Percentiles rank a stretch among this genome's conserved stretches.
Evolutionary conservation across 768 basidiomycete genomes (phyloP).

Genomic region (Boletus reticulatus): DNA sequence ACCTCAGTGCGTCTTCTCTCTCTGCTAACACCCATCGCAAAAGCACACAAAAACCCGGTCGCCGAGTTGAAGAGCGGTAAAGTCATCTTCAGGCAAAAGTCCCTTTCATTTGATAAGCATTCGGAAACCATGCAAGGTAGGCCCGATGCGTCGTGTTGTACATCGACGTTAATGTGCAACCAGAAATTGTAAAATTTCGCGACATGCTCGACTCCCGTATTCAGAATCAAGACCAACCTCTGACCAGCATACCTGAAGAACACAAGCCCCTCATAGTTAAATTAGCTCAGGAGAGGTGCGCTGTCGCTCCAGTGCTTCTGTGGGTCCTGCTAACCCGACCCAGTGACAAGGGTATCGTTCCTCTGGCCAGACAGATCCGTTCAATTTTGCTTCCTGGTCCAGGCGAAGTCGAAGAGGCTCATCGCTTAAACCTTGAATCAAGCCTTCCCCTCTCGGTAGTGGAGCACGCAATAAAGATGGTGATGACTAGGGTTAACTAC

Average conservation of each 20-base stretch:
- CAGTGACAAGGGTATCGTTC: constrained; percentile 70
- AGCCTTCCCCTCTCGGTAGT: constrained; percentile 47
- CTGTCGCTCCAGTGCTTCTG: not conserved
- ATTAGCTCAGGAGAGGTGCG: constrained; percentile 81
- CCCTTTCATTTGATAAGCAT: constrained; percentile 69
- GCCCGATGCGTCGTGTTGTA: constrained; percentile 11
- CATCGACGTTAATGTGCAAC: not conserved
- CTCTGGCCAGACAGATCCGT: constrained; percentile 68
- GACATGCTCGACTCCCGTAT: constrained; percentile 62
- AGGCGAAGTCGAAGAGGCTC: constrained; percentile 50
- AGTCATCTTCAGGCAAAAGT: constrained; percentile 73
- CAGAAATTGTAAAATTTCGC: constrained; percentile 78
- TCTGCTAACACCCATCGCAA: constrained; percentile 20
- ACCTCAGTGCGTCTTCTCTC: not conserved
- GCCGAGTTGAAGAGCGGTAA: constrained; percentile 78
- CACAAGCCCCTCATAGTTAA: constrained; percentile 77
- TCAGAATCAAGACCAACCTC: constrained; percentile 44
- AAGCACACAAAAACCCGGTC: constrained; percentile 41
- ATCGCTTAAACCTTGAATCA: constrained; percentile 33
- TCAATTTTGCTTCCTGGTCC: constrained; percentile 63
- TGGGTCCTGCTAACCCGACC: constrained; percentile 9
- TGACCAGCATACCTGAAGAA: constrained; percentile 62
- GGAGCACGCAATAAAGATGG: constrained; percentile 60
- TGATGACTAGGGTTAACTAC: constrained; percentile 76
- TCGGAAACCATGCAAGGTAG: constrained; percentile 81